A percentile compares a stretch with the other conserved stretches of the same genome.
Evolutionary conservation across 208 protist genomes (phyloP).

Genomic region (Trichomonas tenax): DNA sequence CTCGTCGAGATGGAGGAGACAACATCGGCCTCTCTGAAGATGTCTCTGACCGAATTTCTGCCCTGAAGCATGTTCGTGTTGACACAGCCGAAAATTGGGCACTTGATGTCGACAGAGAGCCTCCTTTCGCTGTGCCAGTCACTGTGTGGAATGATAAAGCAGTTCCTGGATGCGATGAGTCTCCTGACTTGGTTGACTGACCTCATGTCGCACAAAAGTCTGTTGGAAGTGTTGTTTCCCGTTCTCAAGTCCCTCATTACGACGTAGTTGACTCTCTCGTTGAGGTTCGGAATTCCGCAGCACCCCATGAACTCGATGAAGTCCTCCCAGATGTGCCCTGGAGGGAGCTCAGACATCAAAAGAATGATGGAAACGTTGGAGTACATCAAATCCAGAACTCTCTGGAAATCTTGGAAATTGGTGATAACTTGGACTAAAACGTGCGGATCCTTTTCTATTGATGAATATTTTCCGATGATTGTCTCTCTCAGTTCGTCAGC

Average conservation of each 20-base stretch:
- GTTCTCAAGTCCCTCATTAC: background rate
- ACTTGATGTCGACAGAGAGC: background rate
- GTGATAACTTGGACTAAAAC: background rate
- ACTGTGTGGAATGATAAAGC: background rate
- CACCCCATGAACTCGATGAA: background rate
- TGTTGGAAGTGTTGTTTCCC: background rate
- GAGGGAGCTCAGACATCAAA: background rate
- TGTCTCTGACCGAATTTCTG: background rate
- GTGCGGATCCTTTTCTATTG: background rate
- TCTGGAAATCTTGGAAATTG: background rate
- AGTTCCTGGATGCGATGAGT: background rate
- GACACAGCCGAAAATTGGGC: background rate
- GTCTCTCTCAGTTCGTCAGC: background rate
- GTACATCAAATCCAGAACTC: background rate
- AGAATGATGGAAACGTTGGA: background rate
- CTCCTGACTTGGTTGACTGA: background rate
- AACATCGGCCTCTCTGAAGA: background rate
- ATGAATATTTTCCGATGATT: background rate
- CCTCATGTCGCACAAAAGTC: background rate
- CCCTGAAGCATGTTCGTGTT: background rate
- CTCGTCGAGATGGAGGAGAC: background rate
- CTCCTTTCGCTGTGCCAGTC: background rate
- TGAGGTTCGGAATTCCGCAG: background rate
- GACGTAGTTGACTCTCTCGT: background rate
- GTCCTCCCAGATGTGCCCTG: background rate